A percentile compares a stretch with the other conserved stretches of the same genome.
These are phyloP conservation scores for Penicillium egyptiacum DNA, from an alignment of 495 filamentous ascomycete species.

Conservation along the genomic window DNA sequence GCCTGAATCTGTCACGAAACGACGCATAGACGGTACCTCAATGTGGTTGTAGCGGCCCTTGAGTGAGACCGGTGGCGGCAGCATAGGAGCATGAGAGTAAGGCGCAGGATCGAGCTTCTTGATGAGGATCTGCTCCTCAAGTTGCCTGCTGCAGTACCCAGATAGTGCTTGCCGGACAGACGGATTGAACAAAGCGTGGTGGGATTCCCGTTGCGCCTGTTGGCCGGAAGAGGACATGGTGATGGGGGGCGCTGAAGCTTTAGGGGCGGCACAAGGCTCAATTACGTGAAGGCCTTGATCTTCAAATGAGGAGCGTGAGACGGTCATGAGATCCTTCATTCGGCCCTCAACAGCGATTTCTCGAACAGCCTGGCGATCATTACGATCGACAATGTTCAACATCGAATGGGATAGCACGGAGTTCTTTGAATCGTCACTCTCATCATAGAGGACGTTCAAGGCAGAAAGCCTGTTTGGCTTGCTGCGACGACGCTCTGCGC, in stretches of 20 bases:
- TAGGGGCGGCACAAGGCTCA: constrained; percentile 74
- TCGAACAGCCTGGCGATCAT: constrained; percentile 63
- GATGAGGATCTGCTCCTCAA: constrained; percentile 73
- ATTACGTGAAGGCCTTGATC: constrained; percentile 69
- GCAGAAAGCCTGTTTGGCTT: constrained; percentile 50
- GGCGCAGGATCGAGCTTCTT: constrained; percentile 61
- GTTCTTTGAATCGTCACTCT: constrained; percentile 41
- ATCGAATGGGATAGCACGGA: constrained; percentile 71
- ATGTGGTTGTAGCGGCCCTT: constrained; percentile 87
- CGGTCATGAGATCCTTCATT: constrained; percentile 72
- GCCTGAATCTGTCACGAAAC: constrained; percentile 96
- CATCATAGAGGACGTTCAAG: constrained; percentile 58
- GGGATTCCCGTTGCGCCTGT: constrained; percentile 62
- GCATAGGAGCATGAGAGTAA: constrained; percentile 61
- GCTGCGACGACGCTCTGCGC: constrained; percentile 57
- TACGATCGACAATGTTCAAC: constrained; percentile 73
- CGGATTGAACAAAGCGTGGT: constrained; percentile 75
- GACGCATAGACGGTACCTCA: constrained; percentile 93
- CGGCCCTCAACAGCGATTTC: constrained; percentile 71
- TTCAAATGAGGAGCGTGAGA: constrained; percentile 66
- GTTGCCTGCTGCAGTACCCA: constrained; percentile 55
- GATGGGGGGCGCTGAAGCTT: constrained; percentile 84
- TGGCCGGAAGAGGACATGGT: constrained; percentile 73
- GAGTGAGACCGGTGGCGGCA: constrained; percentile 74
- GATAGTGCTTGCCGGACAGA: constrained; percentile 72